Base-by-base conservation (phyloP, 768 basidiomycete species). In the Boletus fagicola region DNA sequence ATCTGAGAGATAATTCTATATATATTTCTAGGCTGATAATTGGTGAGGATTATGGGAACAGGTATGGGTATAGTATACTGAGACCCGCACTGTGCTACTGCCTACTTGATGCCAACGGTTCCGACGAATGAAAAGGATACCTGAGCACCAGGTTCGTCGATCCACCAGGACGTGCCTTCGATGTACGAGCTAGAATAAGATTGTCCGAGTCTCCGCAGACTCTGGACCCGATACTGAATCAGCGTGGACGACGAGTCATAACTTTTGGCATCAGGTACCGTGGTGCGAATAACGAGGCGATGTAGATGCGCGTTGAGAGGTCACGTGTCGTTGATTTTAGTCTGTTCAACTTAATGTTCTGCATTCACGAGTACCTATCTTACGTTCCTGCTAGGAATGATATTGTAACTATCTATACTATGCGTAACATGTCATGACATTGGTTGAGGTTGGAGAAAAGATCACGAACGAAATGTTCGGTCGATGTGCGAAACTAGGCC, bases 241-340 rank as follows among this genome's bases (percentile, higher is more conserved):
- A 88, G 67, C 22, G 84, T 85, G 28, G 87, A 90, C 35, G 79
- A 75, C 1, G 88, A 88, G 66, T 86, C 84, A 59, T 88, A 88
- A 62, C 80, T 76, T 77, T 83, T 87, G 7, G 88, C 79, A 30
- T 89, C 88, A 13, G 82, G 81, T 18, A 5, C 3, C 26, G n/a
- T 9, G 39, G 18, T 26, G 2, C 2, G 7, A 28, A n/a, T n/a
- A n/a, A 20, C 30, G 31, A 31, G 12, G 9, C 13, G 31, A 9
- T 33, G 13, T 3, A 11, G 40, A 42, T 12, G n/a, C 6, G 28
- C 3, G 28, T n/a, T n/a, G n/a, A 42, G 1, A 48, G 43, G 39
- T 68, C 71, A 70, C 69, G 69, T 68, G 71, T 35, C 4, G 35
- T 65, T 58, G 57, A 57, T 51, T 59, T 61, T 53, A n/a, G 5